These are phyloP conservation scores for Allantophomopsis lycopodina DNA, from an alignment of 2,329 filamentous ascomycete genomes.

Conservation along the genomic window DNA sequence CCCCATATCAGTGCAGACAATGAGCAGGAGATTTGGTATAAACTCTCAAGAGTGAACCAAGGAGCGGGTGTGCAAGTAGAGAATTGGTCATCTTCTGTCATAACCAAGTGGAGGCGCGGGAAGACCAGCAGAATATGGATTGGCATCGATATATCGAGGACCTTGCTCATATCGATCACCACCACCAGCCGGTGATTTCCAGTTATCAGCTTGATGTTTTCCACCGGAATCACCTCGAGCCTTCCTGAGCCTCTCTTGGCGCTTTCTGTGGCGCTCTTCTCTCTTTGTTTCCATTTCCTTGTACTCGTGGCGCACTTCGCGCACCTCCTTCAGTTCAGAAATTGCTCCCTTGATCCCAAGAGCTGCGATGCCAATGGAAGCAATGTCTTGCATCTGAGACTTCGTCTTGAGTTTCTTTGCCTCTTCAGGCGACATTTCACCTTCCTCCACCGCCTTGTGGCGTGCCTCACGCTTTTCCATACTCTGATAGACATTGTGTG, in stretches of 20 bases:
- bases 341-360: conserved; percentile 52
- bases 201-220: conserved; percentile 15
- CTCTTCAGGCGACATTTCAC: conserved; percentile 47
- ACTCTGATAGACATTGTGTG: conserved; percentile 47
- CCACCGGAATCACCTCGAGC: conserved; percentile 19
- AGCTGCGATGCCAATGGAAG: conserved; percentile 53
- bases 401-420: conserved; percentile 48
- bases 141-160: conserved; percentile 27
- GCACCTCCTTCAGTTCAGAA: conserved; percentile 54
- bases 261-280: conserved; percentile 27
- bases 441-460: conserved; percentile 43
- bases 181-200: conserved; percentile 14
- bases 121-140: conserved; percentile 24
- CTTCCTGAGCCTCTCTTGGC: conserved; percentile 27
- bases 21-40: too few species aligned
- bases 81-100: conserved; percentile 3
- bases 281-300: conserved; percentile 37
- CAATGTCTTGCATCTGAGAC: conserved; percentile 47
- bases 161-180: conserved; percentile 20
- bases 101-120: conserved; percentile 17
- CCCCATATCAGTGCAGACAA: too few species aligned
- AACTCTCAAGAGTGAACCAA: too few species aligned
- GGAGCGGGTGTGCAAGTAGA: too few species aligned
- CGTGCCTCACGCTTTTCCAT: conserved; percentile 50
- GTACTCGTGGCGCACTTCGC: conserved; percentile 42